Base-by-base conservation (phyloP, 352 stramenopile species). In the Phytophthora constricta region DNA sequence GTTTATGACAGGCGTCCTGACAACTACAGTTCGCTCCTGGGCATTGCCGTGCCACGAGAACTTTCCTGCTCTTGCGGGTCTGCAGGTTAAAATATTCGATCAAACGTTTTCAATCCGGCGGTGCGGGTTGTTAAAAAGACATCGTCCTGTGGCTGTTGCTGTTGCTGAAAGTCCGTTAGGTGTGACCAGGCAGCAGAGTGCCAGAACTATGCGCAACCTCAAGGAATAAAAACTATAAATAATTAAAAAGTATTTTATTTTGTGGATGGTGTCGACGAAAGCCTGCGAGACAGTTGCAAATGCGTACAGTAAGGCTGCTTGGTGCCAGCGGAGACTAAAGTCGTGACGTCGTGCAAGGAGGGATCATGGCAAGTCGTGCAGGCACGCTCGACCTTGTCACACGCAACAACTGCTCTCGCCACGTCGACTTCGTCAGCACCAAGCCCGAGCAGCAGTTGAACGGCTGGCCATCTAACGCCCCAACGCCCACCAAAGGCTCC, bases 391-490 rank as follows among this genome's bases (percentile, higher is more conserved):
- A 25, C 47, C 47, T 39, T 54, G 27, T 39, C 47, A 54, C 47
- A 54, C 41, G 47, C 26, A n/a, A 7, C 31, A 37, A 37, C 31
- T 37, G 43, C 43, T 50, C 23, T 28, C 43, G 43, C 43, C 43
- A 50, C 43, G 43, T 28, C 43, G 43, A 4, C 43, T 11, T 11
- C 43, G 43, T 50, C 43, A 50, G 16, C 43, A 3, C 19, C 26
- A n/a, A 25, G 23, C 19, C 41, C n/a, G n/a, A 17, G 16, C 41
- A 45, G 48, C 48, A 25, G 22, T 17, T 31, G 54, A 69, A 74
- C 53, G 60, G 54, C 65, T 68, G 58, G 58, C 61, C 19, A 23
- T 47, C 41, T 42, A 42, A 42, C 4, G n/a, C 11, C 34, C 9
- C 17, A 47, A 23, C 41, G 41, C 41, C 41, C 39, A 46, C 7